Evolutionary conservation across 495 filamentous ascomycete species (phyloP).

Genomic region (Penicillium pulvis): DNA sequence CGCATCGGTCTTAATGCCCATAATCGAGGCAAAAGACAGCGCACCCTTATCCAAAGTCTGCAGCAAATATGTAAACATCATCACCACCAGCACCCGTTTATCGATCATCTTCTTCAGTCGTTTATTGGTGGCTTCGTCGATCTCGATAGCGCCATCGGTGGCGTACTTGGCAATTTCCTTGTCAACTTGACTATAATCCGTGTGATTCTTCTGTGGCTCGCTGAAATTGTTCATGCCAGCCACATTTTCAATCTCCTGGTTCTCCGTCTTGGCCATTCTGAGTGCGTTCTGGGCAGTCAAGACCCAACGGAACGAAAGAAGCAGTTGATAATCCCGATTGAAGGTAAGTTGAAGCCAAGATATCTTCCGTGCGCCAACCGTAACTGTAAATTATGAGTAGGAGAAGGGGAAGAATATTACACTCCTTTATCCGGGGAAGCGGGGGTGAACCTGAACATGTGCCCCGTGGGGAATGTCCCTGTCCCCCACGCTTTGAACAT

Average conservation of each 20-base stretch:
- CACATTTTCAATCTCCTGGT: slow-evolving; percentile 14
- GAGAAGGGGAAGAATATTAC: background rate
- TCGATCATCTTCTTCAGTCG: slow-evolving; percentile 56
- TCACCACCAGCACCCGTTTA: slow-evolving; percentile 51
- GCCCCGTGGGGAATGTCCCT: slow-evolving; percentile 16
- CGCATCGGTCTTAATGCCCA: slow-evolving; percentile 61
- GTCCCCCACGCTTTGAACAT: slow-evolving; percentile 14
- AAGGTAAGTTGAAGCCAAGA: background rate
- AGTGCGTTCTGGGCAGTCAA: background rate
- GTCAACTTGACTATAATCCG: slow-evolving; percentile 57
- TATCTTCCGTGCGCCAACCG: background rate
- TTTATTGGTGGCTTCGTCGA: slow-evolving; percentile 56
- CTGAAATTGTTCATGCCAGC: slow-evolving; percentile 8
- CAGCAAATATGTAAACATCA: slow-evolving; percentile 59
- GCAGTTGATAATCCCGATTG: background rate
- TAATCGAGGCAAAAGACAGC: slow-evolving; percentile 66
- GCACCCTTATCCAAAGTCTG: slow-evolving; percentile 72
- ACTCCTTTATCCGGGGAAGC: slow-evolving; percentile 11
- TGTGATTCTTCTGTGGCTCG: slow-evolving; percentile 48
- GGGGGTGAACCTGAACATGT: slow-evolving; percentile 14
- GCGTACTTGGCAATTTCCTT: slow-evolving; percentile 64
- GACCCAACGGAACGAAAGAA: background rate
- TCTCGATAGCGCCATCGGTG: slow-evolving; percentile 47
- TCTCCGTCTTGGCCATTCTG: slow-evolving; percentile 14
- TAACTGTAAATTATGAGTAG: background rate